Conservation (phyloP, 352 stramenopile genomes). For the Phytophthora macrochlamydospora region DNA sequence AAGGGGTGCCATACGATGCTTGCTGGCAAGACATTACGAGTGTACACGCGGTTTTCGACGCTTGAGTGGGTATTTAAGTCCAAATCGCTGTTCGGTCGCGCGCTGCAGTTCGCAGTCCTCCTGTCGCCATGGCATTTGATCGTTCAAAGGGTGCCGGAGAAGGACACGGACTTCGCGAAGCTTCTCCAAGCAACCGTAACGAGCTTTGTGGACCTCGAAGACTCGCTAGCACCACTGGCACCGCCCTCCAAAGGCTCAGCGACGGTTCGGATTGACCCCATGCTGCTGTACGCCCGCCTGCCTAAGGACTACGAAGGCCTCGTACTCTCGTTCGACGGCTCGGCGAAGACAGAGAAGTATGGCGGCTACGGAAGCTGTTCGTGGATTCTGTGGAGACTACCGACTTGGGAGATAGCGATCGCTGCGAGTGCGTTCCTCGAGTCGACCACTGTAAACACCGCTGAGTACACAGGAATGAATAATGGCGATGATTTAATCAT, state of each 20-base stretch:
- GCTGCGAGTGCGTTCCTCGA: constrained; percentile 6
- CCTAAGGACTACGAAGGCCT: background rate
- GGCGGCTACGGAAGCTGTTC: constrained; percentile 7
- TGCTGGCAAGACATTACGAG: background rate
- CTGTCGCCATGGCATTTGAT: background rate
- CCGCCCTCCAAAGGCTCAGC: constrained; percentile 2
- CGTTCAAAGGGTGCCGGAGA: background rate
- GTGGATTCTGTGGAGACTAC: constrained; percentile 10
- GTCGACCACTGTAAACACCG: constrained; percentile 2
- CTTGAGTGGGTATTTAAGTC: background rate
- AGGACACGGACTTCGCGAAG: background rate
- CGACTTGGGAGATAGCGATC: constrained; percentile 7
- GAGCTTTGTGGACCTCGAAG: background rate
- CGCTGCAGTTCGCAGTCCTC: background rate
- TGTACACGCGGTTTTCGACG: background rate
- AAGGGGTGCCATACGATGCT: background rate
- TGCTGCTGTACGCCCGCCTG: background rate
- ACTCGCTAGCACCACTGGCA: background rate
- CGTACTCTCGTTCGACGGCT: constrained; percentile 10
- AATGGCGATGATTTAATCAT: background rate
- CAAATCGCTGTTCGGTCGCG: background rate
- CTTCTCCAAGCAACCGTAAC: background rate
- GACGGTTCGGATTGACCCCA: background rate
- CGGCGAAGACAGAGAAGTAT: constrained; percentile 7
- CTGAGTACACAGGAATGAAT: constrained; percentile 6